Base-by-base conservation (phyloP, 176 grass and related monocot genomes). In the Zea luxurians region DNA sequence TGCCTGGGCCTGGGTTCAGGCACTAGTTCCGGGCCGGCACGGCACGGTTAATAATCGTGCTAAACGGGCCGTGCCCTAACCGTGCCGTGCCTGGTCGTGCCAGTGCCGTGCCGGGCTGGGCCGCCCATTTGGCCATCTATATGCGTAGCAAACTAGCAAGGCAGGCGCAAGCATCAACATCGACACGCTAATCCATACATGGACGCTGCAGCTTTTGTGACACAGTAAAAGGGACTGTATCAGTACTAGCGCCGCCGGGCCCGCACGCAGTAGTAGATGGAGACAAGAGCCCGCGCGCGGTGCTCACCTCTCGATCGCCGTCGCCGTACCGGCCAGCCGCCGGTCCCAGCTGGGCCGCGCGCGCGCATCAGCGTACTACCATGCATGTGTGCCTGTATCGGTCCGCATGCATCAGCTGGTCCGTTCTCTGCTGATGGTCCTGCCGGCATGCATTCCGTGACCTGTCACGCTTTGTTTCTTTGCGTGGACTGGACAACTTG, bases 381-480 rank as follows among this genome's bases (percentile, higher is more conserved):
- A 60, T 61, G 60, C 11, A 45, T 50, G 10, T 36, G 55, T 46
- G 64, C 47, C 9, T 57, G 55, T 20, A 58, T 20, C 44, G 73
- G 73, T 20, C 45, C 64, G 66, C 66, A 71, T 42, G 15, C 66
- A 76, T 69, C 49, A 52, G 13, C 49, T 5, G 13, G 49, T 15
- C 49, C 49, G 71, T 65, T 55, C 50, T 27, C 27, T 27, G 27
- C 57, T 47, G 76, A 40, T 83, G 85, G 67, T 83, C 77, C 74
- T 50, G 85, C 27, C 54, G 17, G 54, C 54, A 18, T 57, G 34
- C 59, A 17, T 17, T 27, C 66, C 35, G 47, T 82, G 79, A 60
- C 61, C 67, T 59, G 74, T 73, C 85, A 73, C 42, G 9, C 35
- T 73, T 74, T 78, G 74, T 87, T 73, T 52, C 75, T 73, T 78